Base-by-base conservation (phyloP, 2,329 filamentous ascomycete species). In the Fulvia fulva region DNA sequence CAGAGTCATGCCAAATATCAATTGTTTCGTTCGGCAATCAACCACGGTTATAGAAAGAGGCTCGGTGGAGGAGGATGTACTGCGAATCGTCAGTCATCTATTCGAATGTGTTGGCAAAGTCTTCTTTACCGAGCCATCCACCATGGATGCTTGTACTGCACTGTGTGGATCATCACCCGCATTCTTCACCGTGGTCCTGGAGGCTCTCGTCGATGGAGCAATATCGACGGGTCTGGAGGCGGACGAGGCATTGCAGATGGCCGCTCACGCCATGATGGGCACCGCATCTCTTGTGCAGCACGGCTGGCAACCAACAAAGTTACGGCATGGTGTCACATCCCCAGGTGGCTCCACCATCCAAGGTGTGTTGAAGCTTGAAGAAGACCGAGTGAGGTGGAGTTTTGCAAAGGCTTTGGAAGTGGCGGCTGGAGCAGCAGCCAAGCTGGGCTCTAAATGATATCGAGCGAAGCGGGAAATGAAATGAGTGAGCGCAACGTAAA, bases 311-410 rank as follows among this genome's bases (percentile, higher is more conserved):
- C 88, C 89, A 1, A 87, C 87, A n/a, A 74, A 90, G 22, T 74
- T 91, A 53, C 81, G 85, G 51, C 88, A 91, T 65, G 89, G 88
- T 74, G 86, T 90, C 19, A 85, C 79, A 64, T 90, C 87, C 0
- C 87, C 88, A 0, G 88, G 87, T 7, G 89, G 88, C 2, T 91
- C 87, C 73, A 91, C 87, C 5, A 91, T 91, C 61, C 85, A 84
- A 2, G 89, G 88, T 0, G 72, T 91, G 45, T 71, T 90, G 67
- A 84, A 87, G 3, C 74, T 92, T 8, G 89, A 91, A 72, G 88
- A 91, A 67, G 87, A 85, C 11, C 76, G 81, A 12, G 85, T 89
- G 6, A 81, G 88, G 62, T 86, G 86, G 12, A 81, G 81, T 0
- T 79, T 90, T 23, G 80, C 86, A 1, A 81, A 83, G 65, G 87